Evolutionary conservation across 345 rosid genomes (phyloP).

Genomic region (Rhizophora apiculata): DNA sequence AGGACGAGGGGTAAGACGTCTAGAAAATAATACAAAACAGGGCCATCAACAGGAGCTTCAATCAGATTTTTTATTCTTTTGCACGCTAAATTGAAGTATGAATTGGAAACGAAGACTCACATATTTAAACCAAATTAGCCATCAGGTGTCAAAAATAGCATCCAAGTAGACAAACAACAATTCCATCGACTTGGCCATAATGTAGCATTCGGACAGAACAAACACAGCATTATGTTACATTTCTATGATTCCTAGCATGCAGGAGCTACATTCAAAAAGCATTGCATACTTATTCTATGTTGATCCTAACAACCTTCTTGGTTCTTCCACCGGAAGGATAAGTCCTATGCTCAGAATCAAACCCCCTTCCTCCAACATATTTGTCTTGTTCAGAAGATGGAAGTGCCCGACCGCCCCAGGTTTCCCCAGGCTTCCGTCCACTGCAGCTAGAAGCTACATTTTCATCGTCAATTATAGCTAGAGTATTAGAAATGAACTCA

Average conservation of each 20-base stretch:
- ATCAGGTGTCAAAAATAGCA: no score
- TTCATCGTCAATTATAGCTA: neutral
- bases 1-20: no score
- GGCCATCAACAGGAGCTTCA: no score
- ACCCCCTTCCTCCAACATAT: conserved; percentile 8
- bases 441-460: conserved; percentile 28
- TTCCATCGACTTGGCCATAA: no score
- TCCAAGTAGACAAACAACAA: neutral
- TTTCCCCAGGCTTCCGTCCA: conserved; percentile 11
- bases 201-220: neutral
- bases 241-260: neutral
- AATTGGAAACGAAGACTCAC: no score
- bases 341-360: conserved; percentile 11
- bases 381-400: conserved; percentile 25
- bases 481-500: neutral
- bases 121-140: no score
- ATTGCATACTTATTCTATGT: conserved; percentile 49
- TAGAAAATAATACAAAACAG: no score
- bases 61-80: no score
- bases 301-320: conserved; percentile 70
- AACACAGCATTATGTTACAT: no score
- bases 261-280: no score
- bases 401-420: conserved; percentile 39
- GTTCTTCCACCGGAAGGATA: conserved; percentile 23
- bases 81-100: no score